Percentiles rank a stretch among this genome's conserved stretches.
These are phyloP conservation scores for Plantago ovata DNA, from an alignment of 257 asterid species.

Conservation along the genomic window DNA sequence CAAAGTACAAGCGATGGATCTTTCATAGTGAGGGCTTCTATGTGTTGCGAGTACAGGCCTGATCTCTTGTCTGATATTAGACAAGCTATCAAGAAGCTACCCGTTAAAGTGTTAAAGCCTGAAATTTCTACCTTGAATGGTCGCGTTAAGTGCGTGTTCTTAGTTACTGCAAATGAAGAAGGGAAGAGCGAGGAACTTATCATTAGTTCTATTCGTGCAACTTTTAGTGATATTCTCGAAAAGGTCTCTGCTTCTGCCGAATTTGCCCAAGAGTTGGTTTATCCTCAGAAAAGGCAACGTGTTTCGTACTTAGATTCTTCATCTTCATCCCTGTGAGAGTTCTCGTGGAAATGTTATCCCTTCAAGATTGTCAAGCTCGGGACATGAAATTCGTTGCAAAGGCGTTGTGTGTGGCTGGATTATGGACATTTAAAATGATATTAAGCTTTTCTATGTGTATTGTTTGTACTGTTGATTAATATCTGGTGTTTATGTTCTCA, in stretches of 20 bases:
- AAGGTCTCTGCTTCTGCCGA: constrained; percentile 54
- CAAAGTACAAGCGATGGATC: constrained; percentile 33
- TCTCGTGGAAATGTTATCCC: background rate
- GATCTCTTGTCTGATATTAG: constrained; percentile 52
- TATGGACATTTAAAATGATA: too few species aligned
- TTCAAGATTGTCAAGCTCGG: background rate
- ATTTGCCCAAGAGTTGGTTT: constrained; percentile 32
- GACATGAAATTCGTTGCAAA: too few species aligned
- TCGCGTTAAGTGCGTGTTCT: constrained; percentile 53
- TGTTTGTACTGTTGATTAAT: too few species aligned
- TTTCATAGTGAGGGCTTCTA: constrained; percentile 45
- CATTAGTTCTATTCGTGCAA: constrained; percentile 32
- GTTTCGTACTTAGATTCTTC: constrained; percentile 36
- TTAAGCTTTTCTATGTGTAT: too few species aligned
- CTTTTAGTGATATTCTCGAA: constrained; percentile 48
- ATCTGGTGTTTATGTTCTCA: too few species aligned
- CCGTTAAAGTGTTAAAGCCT: constrained; percentile 37
- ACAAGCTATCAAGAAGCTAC: constrained; percentile 35
- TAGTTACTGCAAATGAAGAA: constrained; percentile 27
- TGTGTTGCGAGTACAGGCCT: constrained; percentile 71
- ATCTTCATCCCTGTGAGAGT: constrained; percentile 27
- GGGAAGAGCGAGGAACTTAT: constrained; percentile 17
- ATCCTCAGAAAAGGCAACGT: constrained; percentile 55
- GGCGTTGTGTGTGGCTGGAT: too few species aligned
- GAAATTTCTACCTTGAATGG: constrained; percentile 68